Conservation (phyloP, 108 stramenopile genomes). For the Thalassiosira profunda region DNA sequence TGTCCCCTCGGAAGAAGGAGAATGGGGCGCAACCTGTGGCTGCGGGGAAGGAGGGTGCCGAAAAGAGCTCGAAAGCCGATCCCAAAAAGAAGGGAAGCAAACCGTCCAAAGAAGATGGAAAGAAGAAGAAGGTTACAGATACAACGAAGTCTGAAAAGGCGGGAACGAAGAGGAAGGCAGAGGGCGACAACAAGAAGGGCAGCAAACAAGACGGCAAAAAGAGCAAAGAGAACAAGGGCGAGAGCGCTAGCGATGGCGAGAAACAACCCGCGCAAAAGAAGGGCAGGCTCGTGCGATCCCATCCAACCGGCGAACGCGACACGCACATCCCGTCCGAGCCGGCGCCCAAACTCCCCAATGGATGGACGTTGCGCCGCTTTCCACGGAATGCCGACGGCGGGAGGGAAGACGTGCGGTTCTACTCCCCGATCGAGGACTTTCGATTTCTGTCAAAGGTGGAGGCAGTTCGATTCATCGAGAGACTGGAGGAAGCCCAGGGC, state of each 20-base stretch:
- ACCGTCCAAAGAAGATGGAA: too few relatives aligned
- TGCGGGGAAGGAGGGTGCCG: too few relatives aligned
- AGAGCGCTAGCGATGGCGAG: neutral
- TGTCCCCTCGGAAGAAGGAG: too few relatives aligned
- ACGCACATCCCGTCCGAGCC: neutral
- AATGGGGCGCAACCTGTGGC: too few relatives aligned
- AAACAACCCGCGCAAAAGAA: neutral
- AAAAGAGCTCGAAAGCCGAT: too few relatives aligned
- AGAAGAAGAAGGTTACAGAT: too few relatives aligned
- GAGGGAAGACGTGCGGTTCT: neutral
- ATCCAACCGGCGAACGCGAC: neutral
- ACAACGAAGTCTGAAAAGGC: too few relatives aligned
- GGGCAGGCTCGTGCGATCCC: too few relatives aligned
- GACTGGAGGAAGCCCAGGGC: neutral
- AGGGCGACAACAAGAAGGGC: too few relatives aligned
- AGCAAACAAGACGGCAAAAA: too few relatives aligned
- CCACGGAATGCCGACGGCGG: neutral
- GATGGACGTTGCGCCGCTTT: constrained; percentile 1
- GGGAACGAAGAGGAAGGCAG: too few relatives aligned
- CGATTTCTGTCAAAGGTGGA: neutral
- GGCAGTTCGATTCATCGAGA: neutral
- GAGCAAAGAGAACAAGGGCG: neutral
- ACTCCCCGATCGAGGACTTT: neutral
- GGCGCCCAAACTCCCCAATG: neutral
- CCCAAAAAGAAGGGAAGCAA: too few relatives aligned